Base-by-base conservation (phyloP, 371 early-diverging fungal genomes). In the Parasitella parasitica region DNA sequence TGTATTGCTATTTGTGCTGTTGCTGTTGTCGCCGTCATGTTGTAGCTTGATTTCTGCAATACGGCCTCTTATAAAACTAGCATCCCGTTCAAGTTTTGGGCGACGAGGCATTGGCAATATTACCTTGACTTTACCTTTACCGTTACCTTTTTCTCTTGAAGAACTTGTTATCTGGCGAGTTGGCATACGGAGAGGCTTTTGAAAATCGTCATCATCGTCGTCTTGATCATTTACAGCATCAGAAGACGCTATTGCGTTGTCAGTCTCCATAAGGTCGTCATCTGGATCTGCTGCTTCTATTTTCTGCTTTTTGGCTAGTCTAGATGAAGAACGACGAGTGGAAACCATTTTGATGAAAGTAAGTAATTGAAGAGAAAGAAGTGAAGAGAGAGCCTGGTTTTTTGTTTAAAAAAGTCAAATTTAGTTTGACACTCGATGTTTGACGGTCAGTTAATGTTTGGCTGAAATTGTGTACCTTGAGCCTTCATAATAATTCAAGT, bases 281-380 rank as follows among this genome's bases (percentile, higher is more conserved):
- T 51, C 43, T 2, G 43, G 26, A n/a, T 8, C 24, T 12, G 27
- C 9, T n/a, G 46, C 15, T n/a, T 39, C 59, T 0, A 38, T 7
- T 35, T 37, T 39, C 46, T 50, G 53, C 11, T 34, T 34, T 28
- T 50, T 43, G 5, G 52, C 6, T 28, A 57, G 26, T 18, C 53
- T 52, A 11, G 26, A 38, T 20, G 35, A 24, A 32, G 52, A 43
- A 36, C 55, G 49, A 34, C 67, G 55, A 30, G 67, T 46, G 11
- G 53, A 35, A 35, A 61, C 61, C 61, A 61, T 66, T 12, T 26
- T 60, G 37, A 28, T 15, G 16, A 50, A 28, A 41, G 11, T 38
- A 32, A 39, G 11, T 51, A 38, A 63, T 12, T 34, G 24, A 34
- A 61, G 54, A 43, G 36, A 49, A 12, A 24, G 22, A 55, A 54